These are phyloP conservation scores for Obba rivulosa DNA, from an alignment of 768 basidiomycete genomes.

Conservation along the genomic window DNA sequence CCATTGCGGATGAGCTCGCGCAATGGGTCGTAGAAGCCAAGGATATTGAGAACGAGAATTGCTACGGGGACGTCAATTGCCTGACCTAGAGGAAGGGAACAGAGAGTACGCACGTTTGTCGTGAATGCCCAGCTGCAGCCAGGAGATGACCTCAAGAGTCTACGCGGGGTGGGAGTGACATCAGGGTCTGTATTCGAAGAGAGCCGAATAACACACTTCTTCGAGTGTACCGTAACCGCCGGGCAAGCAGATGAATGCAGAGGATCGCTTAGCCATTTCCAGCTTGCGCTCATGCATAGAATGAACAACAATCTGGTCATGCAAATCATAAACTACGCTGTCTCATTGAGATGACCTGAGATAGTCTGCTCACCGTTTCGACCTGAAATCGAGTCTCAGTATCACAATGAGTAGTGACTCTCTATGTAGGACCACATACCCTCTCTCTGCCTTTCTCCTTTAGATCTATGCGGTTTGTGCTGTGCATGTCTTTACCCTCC, in stretches of 20 bases:
- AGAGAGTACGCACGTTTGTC: constrained; percentile 56
- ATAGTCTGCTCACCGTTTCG: constrained; percentile 24
- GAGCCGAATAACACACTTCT: constrained; percentile 46
- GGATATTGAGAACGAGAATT: constrained; percentile 83
- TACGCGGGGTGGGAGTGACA: constrained; percentile 22
- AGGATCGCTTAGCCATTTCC: constrained; percentile 78
- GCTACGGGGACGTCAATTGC: constrained; percentile 36
- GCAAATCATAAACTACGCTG: too few relatives aligned
- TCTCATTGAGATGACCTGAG: background rate
- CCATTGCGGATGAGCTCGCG: constrained; percentile 65
- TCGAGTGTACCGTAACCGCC: constrained; percentile 96
- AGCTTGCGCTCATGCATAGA: constrained; percentile 90
- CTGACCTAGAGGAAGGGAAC: background rate
- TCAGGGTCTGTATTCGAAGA: background rate
- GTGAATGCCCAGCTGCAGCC: constrained; percentile 90
- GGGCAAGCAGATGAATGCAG: constrained; percentile 84
- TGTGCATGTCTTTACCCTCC: constrained; percentile 5
- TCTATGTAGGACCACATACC: constrained; percentile 23
- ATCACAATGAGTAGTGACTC: background rate
- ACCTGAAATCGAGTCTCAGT: constrained; percentile 13
- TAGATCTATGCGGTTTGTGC: constrained; percentile 5
- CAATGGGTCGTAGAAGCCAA: constrained; percentile 79
- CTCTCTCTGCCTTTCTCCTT: constrained; percentile 28
- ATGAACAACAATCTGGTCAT: constrained; percentile 59
- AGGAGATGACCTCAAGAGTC: constrained; percentile 90